These are phyloP conservation scores for Trametes hirsuta DNA, from an alignment of 1,284 basidiomycete species.

Conservation along the genomic window DNA sequence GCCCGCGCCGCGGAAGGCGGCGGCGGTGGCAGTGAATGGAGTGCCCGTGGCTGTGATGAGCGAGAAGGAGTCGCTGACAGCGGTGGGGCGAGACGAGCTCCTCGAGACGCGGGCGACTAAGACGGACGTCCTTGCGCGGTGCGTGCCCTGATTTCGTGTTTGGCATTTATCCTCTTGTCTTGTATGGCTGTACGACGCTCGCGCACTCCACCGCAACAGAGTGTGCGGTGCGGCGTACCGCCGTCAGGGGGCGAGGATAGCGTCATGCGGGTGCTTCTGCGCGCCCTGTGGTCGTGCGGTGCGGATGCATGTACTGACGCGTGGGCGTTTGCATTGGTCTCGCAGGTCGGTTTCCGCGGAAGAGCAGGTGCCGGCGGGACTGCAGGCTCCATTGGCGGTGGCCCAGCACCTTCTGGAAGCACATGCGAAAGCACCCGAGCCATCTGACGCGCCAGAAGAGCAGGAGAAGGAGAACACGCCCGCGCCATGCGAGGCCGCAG, in stretches of 20 bases:
- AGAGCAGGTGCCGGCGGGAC: slow-evolving; percentile 60
- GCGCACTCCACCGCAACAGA: no score
- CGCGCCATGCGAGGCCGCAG: slow-evolving; percentile 29
- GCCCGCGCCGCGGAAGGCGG: slow-evolving; percentile 20
- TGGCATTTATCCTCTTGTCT: slow-evolving; percentile 3
- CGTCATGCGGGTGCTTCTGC: not conserved
- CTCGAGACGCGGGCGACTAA: slow-evolving; percentile 66
- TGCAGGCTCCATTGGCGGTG: slow-evolving; percentile 66
- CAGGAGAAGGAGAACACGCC: slow-evolving; percentile 37
- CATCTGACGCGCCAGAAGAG: slow-evolving; percentile 32
- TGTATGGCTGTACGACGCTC: no score
- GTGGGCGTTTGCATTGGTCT: slow-evolving; percentile 5
- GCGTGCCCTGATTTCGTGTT: slow-evolving; percentile 27
- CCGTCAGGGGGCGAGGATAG: no score
- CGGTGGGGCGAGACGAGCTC: slow-evolving; percentile 71
- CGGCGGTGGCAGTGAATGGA: slow-evolving; percentile 56
- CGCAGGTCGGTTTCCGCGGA: slow-evolving; percentile 45
- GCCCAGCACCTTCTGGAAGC: slow-evolving; percentile 59
- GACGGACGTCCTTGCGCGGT: slow-evolving; percentile 70
- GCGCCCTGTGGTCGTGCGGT: slow-evolving; percentile 2
- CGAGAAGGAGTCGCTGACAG: slow-evolving; percentile 76
- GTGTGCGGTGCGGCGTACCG: no score
- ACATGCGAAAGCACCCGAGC: slow-evolving; percentile 28
- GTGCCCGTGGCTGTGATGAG: slow-evolving; percentile 57
- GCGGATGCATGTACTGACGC: slow-evolving; percentile 8